Conservation (phyloP, 306 rosid genomes). For the Prunus mongolica region DNA sequence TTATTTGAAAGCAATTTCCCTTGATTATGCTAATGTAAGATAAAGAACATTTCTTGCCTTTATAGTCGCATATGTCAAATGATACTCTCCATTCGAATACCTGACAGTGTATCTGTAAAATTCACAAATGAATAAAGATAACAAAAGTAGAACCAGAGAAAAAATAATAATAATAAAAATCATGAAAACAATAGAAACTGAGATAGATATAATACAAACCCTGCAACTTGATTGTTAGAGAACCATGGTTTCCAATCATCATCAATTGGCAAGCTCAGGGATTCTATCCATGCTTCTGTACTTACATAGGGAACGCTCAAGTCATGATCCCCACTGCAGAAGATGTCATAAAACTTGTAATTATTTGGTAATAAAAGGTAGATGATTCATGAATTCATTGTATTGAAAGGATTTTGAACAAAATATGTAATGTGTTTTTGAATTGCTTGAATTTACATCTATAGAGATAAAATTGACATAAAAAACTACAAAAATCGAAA, state of each 20-base stretch:
- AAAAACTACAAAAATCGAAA: no score
- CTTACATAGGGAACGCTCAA: conserved; percentile 26
- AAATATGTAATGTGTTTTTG: no score
- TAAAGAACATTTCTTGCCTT: conserved; percentile 24
- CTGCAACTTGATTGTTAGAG: conserved; percentile 36
- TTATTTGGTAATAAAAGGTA: no score
- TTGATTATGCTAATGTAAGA: no score
- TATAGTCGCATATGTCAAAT: conserved; percentile 38
- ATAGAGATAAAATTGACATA: no score
- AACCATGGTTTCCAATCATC: conserved; percentile 45
- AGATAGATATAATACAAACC: conserved; percentile 20
- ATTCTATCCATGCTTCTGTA: conserved; percentile 36
- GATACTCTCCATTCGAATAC: background rate
- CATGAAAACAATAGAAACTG: background rate
- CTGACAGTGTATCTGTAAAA: conserved; percentile 22
- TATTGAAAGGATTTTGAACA: no score
- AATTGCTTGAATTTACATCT: no score
- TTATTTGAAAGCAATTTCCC: no score
- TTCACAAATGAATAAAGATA: background rate
- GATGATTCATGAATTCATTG: no score
- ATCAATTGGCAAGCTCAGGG: conserved; percentile 24
- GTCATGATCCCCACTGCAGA: conserved; percentile 47
- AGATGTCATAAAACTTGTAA: no score
- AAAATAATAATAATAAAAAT: background rate
- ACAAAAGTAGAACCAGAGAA: background rate